These are phyloP conservation scores for Malus orientalis DNA, from an alignment of 306 rosid species.

Conservation along the genomic window DNA sequence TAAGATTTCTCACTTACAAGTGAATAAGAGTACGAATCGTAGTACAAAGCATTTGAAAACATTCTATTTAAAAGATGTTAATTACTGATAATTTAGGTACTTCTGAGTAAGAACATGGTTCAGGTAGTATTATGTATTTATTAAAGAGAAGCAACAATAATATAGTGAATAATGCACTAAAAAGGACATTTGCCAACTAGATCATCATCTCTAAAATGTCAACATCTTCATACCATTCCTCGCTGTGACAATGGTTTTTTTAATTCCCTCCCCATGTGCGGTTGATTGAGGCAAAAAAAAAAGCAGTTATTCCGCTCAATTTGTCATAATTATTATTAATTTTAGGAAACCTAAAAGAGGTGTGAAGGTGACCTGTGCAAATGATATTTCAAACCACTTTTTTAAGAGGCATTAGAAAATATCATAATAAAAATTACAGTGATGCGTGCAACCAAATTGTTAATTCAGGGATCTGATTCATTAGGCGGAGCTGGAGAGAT, in stretches of 20 bases:
- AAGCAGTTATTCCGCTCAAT: neutral
- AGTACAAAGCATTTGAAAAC: too few species aligned
- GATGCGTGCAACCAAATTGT: too few species aligned
- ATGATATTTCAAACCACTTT: too few species aligned
- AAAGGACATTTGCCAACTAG: neutral
- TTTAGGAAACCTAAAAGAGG: neutral
- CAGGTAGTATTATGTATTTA: neutral
- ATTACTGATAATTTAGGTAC: neutral
- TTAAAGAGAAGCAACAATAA: neutral
- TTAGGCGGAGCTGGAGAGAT: neutral
- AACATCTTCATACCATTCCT: neutral
- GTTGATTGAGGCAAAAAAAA: neutral
- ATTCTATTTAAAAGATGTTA: neutral
- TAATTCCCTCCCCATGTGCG: neutral
- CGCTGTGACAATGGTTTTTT: neutral
- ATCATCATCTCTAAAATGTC: neutral
- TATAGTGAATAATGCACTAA: neutral
- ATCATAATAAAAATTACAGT: too few species aligned
- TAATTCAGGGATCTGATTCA: neutral
- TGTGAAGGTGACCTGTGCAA: neutral
- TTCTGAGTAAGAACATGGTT: slow-evolving; percentile 13
- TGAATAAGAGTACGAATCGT: too few species aligned
- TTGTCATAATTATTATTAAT: neutral
- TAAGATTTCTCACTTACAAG: too few species aligned
- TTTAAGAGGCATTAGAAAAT: too few species aligned